Base-by-base conservation (phyloP, 1,284 basidiomycete genomes). In the Apiotrichum montevideense region DNA sequence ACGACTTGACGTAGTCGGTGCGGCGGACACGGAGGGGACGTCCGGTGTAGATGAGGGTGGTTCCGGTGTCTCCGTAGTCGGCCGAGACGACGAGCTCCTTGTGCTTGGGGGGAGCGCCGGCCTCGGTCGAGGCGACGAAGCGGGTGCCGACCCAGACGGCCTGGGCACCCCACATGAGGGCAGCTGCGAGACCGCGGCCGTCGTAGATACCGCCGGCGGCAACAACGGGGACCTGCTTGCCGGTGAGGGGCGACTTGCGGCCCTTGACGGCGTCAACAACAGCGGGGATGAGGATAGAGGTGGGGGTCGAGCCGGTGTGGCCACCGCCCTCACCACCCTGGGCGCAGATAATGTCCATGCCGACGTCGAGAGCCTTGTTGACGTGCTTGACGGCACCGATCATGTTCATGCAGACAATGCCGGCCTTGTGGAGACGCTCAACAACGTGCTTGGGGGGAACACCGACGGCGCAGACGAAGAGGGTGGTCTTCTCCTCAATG, bases 101-200 rank as follows among this genome's bases (percentile, higher is more conserved):
- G 60, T 62, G 60, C 57, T 62, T 58, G 35, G 43, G 43, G 46
- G 60, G 60, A 33, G 60, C 60, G 21, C 60, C 60, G 33, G 60
- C 60, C 60, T 94, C 90, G 15, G 76, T 80, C 21, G 83, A 80
- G n/a, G 91, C 91, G 34, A 96, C 88, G 70, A 95, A 96, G 41
- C 91, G 83, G 2, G 88, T 90, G 39, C 91, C 91, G 52, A 91
- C 88, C 89, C 90, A 92, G 74, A 92, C 78, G 79, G 83, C 90
- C 66, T 88, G 81, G 39, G 89, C 90, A 61, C 90, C 90, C 82
- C 85, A 91, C 70, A 85, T 81, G 52, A 93, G 76, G 66, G 90
- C 87, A 14, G 89, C 88, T 11, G 88, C 90, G 15, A 94, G 80
- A 54, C 87, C 83, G 54, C 88, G 82, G 5, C 90, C 91, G 65